A percentile compares a stretch with the other conserved stretches of the same genome.
Conservation (phyloP, 352 stramenopile genomes). For the Phytophthora sp. region DNA sequence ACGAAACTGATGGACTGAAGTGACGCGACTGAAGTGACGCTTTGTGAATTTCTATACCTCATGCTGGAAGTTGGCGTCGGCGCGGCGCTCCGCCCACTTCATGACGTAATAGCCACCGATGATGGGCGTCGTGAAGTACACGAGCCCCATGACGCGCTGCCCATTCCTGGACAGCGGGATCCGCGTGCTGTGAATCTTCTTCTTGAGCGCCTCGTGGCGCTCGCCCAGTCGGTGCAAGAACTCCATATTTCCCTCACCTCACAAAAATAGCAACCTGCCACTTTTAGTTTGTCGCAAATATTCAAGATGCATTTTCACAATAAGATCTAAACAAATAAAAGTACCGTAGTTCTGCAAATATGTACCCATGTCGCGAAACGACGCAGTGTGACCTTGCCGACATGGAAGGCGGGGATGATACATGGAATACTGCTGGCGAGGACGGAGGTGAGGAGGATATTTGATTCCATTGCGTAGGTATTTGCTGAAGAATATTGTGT, state of each 20-base stretch:
- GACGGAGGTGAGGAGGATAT: constrained; percentile 4
- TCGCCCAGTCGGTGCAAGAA: constrained; percentile 75
- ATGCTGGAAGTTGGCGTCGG: constrained; percentile 76
- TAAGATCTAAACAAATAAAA: too few species aligned
- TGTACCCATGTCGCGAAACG: constrained; percentile 10
- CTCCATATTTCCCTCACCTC: constrained; percentile 54
- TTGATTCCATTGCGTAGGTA: background rate
- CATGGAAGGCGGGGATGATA: constrained; percentile 9
- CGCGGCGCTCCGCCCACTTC: constrained; percentile 86
- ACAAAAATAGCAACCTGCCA: background rate
- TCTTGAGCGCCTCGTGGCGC: constrained; percentile 91
- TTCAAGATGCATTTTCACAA: too few species aligned
- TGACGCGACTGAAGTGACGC: too few species aligned
- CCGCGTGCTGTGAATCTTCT: constrained; percentile 90
- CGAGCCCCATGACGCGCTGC: constrained; percentile 83
- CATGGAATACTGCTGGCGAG: background rate
- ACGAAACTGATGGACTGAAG: background rate
- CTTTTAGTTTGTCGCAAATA: too few species aligned
- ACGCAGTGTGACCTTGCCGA: too few species aligned
- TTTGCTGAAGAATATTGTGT: background rate
- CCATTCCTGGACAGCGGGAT: constrained; percentile 91
- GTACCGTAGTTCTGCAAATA: background rate
- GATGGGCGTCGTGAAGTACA: constrained; percentile 92
- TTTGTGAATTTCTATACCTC: too few species aligned
- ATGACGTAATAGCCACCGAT: constrained; percentile 92